Conservation (phyloP, 73 alveolate genomes). For the Breviolum minutum region DNA sequence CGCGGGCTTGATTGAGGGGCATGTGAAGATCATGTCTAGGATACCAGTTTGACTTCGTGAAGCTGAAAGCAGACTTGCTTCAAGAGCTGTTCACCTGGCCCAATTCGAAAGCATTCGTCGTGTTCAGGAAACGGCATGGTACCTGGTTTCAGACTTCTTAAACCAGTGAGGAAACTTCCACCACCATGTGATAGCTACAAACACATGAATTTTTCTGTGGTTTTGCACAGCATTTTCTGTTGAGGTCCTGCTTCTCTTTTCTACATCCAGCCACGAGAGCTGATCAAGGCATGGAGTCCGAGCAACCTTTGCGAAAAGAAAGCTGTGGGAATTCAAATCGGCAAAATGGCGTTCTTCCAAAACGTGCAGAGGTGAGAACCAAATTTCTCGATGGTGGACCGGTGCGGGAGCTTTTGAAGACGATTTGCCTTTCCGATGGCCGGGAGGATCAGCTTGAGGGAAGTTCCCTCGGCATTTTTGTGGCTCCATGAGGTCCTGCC, state of each 20-base stretch:
- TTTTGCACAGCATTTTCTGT: not conserved
- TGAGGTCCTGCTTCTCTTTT: constrained; percentile 79
- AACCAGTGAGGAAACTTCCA: not conserved
- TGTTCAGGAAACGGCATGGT: no score
- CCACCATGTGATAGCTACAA: not conserved
- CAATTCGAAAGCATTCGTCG: no score
- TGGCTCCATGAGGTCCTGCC: constrained; percentile 22
- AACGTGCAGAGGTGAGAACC: constrained; percentile 44
- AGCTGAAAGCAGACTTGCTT: no score
- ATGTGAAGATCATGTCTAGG: no score
- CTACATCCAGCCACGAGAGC: constrained; percentile 93
- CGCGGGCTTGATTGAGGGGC: no score
- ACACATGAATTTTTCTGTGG: not conserved
- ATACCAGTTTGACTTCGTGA: no score
- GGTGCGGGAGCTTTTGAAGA: not conserved
- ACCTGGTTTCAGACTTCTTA: no score
- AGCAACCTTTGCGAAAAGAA: not conserved
- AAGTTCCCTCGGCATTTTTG: no score
- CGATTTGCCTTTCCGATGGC: not conserved
- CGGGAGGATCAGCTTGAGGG: no score
- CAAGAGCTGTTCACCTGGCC: no score
- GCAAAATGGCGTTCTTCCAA: no score
- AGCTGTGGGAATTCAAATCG: not conserved
- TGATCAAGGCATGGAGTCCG: constrained; percentile 39
- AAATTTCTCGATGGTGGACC: constrained; percentile 74